Evolutionary conservation across 139 green algal genomes (phyloP), one percentile per base, ranked within the genome.

Genomic region (Volvox africanus): DNA sequence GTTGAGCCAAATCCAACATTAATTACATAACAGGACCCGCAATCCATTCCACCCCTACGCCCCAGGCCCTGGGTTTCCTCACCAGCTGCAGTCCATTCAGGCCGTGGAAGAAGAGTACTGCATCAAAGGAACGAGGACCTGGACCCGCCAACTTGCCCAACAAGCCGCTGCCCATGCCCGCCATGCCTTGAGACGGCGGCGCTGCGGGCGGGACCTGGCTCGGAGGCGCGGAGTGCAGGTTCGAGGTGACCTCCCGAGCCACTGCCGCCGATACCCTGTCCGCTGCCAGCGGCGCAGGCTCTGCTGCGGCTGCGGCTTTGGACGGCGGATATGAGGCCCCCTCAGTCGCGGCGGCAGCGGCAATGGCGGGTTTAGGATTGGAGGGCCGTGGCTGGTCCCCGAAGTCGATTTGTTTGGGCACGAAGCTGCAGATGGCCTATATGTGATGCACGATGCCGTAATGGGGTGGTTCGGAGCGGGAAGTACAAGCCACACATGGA

Each of bases 41-140:
- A 9, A 55, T 55, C 44, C 44, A 55, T 5, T 55, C 44, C 44
- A 55, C 44, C 44, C 5, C 44, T 55, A 9, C 9, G 9, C 44
- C 44, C 44, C 44, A 55, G 44, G 5, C 71, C n/a, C 2, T 21
- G 2, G 14, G 28, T 20, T 30, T 18, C 16, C 78, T 32, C 78
- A 84, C 78, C 78, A 92, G 88, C 88, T 96, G 91, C 73, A 96
- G 88, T 19, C 93, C 92, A 36, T 83, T 90, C 24, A 96, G 88
- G 50, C 94, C 94, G 87, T 96, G 94, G 89, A 95, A 96, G 86
- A 96, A 96, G 24, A 93, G 84, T 33, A 96, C 93, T 0, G 80
- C 79, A 73, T 91, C 86, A 32, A 89, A 93, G 21, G 77, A 28
- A 20, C 87, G 61, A 14, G 32, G 61, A 20, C 16, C n/a, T 0